Evolutionary conservation across 805 yeast species (phyloP).

Genomic region (Nakazawaea molendinolei): DNA sequence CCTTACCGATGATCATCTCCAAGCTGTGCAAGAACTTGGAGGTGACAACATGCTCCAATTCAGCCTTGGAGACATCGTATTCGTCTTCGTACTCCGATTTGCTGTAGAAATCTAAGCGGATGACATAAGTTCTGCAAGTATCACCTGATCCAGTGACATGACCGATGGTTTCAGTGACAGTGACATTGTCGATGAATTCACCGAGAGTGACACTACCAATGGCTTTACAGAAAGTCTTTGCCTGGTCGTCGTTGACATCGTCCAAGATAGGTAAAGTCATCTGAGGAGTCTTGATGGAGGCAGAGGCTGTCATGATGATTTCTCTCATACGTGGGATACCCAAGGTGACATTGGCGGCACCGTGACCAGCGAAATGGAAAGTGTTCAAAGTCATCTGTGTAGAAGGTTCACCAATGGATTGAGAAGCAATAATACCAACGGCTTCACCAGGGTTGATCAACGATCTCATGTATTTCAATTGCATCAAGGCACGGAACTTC

Average conservation of each 20-base stretch:
- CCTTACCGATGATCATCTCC: constrained; percentile 70
- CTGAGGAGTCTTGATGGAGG: constrained; percentile 95
- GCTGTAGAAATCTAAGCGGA: constrained; percentile 71
- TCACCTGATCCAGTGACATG: constrained; percentile 30
- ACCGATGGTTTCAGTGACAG: constrained; percentile 86
- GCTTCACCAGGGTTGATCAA: constrained; percentile 95
- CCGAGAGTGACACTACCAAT: constrained; percentile 79
- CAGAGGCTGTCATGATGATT: constrained; percentile 98
- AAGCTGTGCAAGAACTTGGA: constrained; percentile 59
- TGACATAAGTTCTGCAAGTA: constrained; percentile 64
- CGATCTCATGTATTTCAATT: constrained; percentile 95
- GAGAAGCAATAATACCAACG: constrained; percentile 97
- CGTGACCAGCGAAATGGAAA: constrained; percentile 99
- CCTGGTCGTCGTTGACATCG: constrained; percentile 79
- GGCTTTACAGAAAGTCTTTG: constrained; percentile 89
- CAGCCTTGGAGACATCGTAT: constrained; percentile 79
- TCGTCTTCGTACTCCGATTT: constrained; percentile 74
- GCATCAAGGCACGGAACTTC: constrained; percentile 95
- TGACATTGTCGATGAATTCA: constrained; percentile 80
- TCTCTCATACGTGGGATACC: constrained; percentile 99
- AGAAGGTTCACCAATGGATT: constrained; percentile 98
- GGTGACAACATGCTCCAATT: constrained; percentile 65
- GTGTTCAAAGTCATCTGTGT: constrained; percentile 97
- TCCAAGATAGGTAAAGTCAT: constrained; percentile 84
- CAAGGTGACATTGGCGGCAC: constrained; percentile 98